These are phyloP conservation scores for Xylaria sp. DNA, from an alignment of 2,329 filamentous ascomycete genomes.

Conservation along the genomic window DNA sequence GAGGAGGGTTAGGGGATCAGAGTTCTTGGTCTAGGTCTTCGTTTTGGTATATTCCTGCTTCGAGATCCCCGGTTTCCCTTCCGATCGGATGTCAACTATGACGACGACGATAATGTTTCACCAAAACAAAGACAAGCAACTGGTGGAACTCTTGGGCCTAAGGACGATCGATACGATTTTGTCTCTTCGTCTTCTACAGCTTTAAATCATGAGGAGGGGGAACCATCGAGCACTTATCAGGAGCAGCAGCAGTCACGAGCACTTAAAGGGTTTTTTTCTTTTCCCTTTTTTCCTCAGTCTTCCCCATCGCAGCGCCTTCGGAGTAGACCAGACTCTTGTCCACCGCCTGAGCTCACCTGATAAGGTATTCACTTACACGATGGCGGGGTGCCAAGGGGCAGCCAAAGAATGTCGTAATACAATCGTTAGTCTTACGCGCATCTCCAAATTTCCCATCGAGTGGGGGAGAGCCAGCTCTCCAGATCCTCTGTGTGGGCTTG, in stretches of 20 bases:
- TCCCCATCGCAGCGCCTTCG: constrained; percentile 28
- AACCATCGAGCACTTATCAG: constrained; percentile 16
- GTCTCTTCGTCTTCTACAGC: background rate
- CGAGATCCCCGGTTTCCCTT: background rate
- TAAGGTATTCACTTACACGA: constrained; percentile 32
- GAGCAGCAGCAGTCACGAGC: constrained; percentile 2
- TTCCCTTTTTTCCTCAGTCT: background rate
- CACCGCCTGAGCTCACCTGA: constrained; percentile 22
- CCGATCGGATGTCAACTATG: constrained; percentile 14
- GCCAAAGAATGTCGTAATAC: constrained; percentile 38
- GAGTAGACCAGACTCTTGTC: constrained; percentile 24
- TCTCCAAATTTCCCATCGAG: constrained; percentile 10
- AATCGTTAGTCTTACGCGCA: constrained; percentile 5
- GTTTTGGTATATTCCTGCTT: background rate
- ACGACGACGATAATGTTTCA: constrained; percentile 17
- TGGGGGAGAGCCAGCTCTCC: background rate
- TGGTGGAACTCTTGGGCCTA: background rate
- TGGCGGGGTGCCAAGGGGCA: constrained; percentile 5
- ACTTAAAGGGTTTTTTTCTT: constrained; percentile 8
- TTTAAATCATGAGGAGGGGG: constrained; percentile 23
- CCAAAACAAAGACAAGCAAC: background rate
- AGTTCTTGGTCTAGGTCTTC: background rate
- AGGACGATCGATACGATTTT: background rate
- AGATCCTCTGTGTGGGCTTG: background rate
- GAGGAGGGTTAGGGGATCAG: background rate